Evolutionary conservation across 768 basidiomycete genomes (phyloP), one percentile per base, ranked within the genome.

Genomic region (Trametes cinnabarina): DNA sequence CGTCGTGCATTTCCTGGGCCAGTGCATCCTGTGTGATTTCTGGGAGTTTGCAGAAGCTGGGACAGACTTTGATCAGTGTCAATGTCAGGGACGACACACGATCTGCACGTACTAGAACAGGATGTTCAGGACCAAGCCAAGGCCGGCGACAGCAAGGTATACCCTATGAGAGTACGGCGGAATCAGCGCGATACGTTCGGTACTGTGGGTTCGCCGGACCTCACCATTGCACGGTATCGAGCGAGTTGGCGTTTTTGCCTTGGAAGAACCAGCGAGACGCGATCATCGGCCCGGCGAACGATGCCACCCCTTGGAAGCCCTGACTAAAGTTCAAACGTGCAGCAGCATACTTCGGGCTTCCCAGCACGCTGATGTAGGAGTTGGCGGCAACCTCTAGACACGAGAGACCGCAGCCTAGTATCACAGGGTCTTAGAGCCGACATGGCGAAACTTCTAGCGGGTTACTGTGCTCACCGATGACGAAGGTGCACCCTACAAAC

Each of bases 251-350:
- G 69, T 90, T 88, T 47, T 69, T 78, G 4, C 83, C 88, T 2
- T 73, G 75, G 77, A 90, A 88, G 75, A 90, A 91, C 78, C 82
- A 89, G 51, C 82, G 77, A 4, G 86, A 82, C 22, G 87, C 88
- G 64, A 90, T 90, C 63, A 90, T 78, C 19, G 89, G 88, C 3
- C 90, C 84, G 9, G 82, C 76, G 67, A 90, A 89, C 3, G 83
- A 82, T 0, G 88, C 88, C 41, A 91, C 75, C 22, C 88, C 89
- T 66, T 89, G 87, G 75, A 87, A 89, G 4, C 86, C 86, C 72
- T 91, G 90, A 58, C 86, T 87, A 70, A 90, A 87, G 69, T 89
- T 90, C 50, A 92, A 77, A 26, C 89, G 79, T 65, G 86, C 84
- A 14, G 87, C 86, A 47, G 88, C 88, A 68, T 85, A 85, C 64